These are phyloP conservation scores for Viola pubescens DNA, from an alignment of 441 rosid genomes.

Conservation along the genomic window DNA sequence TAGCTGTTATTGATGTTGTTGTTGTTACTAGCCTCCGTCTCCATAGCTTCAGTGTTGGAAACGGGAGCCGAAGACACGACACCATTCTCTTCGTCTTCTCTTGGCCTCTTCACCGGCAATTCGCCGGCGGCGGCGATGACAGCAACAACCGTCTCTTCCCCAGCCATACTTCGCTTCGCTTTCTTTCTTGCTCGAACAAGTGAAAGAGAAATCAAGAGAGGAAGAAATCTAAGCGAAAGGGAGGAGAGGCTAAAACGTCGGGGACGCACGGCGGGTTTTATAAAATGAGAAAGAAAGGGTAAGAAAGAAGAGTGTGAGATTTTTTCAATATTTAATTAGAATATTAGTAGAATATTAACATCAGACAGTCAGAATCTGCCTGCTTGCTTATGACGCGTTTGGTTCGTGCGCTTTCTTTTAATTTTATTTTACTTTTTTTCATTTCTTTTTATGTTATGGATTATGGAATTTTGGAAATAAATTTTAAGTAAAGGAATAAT, in stretches of 20 bases:
- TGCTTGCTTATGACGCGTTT: constrained; percentile 23
- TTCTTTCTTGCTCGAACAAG: background rate
- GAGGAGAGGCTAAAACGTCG: too few species aligned
- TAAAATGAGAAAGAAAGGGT: background rate
- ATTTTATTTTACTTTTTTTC: background rate
- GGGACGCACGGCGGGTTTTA: too few species aligned
- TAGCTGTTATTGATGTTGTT: constrained; percentile 24
- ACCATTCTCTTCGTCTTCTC: constrained; percentile 51
- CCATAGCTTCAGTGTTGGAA: constrained; percentile 35
- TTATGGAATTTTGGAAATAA: background rate
- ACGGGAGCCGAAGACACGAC: constrained; percentile 13
- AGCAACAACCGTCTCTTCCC: constrained; percentile 40
- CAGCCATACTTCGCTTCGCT: background rate
- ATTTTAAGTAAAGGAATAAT: too few species aligned
- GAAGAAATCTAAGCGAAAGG: background rate
- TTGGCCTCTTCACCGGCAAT: constrained; percentile 60
- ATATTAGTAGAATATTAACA: background rate
- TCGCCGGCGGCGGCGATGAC: constrained; percentile 28
- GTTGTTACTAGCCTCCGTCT: constrained; percentile 27
- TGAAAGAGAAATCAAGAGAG: too few species aligned
- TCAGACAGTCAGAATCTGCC: constrained; percentile 19
- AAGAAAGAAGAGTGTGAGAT: background rate
- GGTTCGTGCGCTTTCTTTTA: background rate
- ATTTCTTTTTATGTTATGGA: background rate
- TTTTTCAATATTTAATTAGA: background rate